phyloP scores from a whole-genome alignment of 768 basidiomycete genomes.

The Leccinum ochraceum region DNA sequence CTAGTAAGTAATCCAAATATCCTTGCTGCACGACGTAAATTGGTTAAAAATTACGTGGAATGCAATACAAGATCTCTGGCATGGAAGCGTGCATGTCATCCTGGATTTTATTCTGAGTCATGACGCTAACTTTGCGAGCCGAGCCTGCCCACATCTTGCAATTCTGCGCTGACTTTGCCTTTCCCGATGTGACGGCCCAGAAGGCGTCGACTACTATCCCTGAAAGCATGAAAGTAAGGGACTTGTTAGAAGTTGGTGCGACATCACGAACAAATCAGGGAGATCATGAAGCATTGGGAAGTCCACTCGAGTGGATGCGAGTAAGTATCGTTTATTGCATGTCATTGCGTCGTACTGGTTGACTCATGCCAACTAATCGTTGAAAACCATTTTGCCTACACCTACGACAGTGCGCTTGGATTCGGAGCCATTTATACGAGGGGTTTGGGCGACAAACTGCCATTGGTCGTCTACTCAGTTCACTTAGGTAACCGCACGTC shows the following conservation, averaged over 20 bases:
- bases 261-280: background rate
- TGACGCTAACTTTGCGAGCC: conserved; percentile 25
- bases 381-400: background rate
- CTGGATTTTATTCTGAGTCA: conserved; percentile 9
- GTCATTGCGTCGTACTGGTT: background rate
- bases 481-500: conserved; percentile 49
- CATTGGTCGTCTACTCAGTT: conserved; percentile 70
- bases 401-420: conserved; percentile 2
- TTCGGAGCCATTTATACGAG: conserved; percentile 80
- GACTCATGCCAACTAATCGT: background rate
- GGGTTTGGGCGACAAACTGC: conserved; percentile 82
- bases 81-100: conserved; percentile 64
- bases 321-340: too few species aligned
- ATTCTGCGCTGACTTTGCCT: conserved; percentile 87
- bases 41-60: background rate
- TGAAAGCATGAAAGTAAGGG: conserved; percentile 49
- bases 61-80: conserved; percentile 90
- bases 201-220: conserved; percentile 76
- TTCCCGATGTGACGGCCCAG: conserved; percentile 77
- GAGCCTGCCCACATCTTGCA: conserved; percentile 50
- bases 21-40: background rate
- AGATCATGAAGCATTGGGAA: background rate
- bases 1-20: background rate
- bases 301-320: too few species aligned
- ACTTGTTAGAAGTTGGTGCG: background rate